Percentiles rank a stretch among this genome's conserved stretches.
Evolutionary conservation across 371 early-diverging fungal species (phyloP).

Genomic region (Mortierella sp.): DNA sequence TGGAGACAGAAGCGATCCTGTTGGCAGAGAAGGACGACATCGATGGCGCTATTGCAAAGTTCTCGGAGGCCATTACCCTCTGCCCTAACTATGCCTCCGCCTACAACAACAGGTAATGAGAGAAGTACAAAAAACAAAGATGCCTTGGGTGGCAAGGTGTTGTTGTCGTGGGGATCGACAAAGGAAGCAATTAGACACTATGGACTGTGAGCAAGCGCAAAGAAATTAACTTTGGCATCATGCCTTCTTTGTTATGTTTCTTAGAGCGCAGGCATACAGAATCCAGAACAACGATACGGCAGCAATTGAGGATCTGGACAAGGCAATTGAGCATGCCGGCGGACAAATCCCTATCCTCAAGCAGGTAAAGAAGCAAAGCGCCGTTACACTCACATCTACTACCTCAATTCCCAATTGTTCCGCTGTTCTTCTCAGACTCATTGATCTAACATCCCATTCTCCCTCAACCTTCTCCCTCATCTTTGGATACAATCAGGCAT

Average conservation of each 20-base stretch:
- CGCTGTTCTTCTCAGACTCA: not conserved
- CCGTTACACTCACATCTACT: not conserved
- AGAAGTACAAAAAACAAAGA: too few relatives aligned
- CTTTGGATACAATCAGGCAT: slow-evolving; percentile 66
- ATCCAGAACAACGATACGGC: slow-evolving; percentile 66
- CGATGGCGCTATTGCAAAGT: slow-evolving; percentile 47
- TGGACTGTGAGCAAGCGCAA: too few relatives aligned
- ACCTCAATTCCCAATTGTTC: not conserved
- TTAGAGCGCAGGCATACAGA: slow-evolving; percentile 83
- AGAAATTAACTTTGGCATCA: not conserved
- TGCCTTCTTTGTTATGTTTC: not conserved
- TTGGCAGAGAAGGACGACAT: slow-evolving; percentile 55
- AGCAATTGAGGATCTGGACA: slow-evolving; percentile 79
- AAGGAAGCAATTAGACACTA: too few relatives aligned
- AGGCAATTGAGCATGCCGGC: slow-evolving; percentile 75
- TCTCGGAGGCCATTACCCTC: slow-evolving; percentile 63
- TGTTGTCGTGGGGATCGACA: too few relatives aligned
- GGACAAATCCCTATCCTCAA: slow-evolving; percentile 76
- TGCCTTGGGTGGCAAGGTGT: too few relatives aligned
- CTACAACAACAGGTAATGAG: slow-evolving; percentile 84
- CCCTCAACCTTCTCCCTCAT: not conserved
- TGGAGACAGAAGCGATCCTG: slow-evolving; percentile 55
- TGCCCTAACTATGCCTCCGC: slow-evolving; percentile 83
- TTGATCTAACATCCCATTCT: not conserved
- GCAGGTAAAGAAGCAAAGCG: slow-evolving; percentile 62